Conservation (phyloP, 116 monocot species). For the Dioscorea cayenensis region DNA sequence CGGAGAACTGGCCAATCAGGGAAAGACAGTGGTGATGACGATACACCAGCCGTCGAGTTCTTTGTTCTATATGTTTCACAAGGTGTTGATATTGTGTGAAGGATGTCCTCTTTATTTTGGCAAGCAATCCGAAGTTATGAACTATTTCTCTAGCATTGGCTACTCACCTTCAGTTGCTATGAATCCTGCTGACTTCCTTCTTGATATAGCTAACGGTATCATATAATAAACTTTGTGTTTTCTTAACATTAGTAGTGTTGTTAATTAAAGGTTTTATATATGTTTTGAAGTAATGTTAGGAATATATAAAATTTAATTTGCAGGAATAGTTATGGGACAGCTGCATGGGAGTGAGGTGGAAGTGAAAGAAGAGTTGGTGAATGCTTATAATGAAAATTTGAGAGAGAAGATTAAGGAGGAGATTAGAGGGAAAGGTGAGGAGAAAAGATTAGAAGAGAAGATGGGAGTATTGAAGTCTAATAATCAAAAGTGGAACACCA, state of each 20-base stretch:
- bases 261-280: too few species aligned
- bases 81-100: constrained; percentile 6
- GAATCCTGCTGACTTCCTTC: constrained; percentile 15
- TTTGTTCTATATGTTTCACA: constrained; percentile 13
- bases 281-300: too few species aligned
- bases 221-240: neutral
- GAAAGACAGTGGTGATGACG: constrained; percentile 10
- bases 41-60: constrained; percentile 15
- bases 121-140: neutral
- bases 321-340: too few species aligned
- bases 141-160: constrained; percentile 5
- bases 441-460: neutral
- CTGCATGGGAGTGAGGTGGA: neutral
- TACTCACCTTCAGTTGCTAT: neutral
- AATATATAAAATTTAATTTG: too few species aligned
- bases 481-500: neutral
- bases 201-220: constrained; percentile 13
- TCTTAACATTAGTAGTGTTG: too few species aligned
- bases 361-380: neutral
- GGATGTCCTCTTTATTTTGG: constrained; percentile 1
- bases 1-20: constrained; percentile 2
- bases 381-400: neutral
- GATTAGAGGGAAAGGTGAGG: neutral
- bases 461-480: neutral
- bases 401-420: neutral